Evolutionary conservation across 1,284 basidiomycete species (phyloP), one percentile per base, ranked within the genome.

Genomic region (Ustilago tritici): DNA sequence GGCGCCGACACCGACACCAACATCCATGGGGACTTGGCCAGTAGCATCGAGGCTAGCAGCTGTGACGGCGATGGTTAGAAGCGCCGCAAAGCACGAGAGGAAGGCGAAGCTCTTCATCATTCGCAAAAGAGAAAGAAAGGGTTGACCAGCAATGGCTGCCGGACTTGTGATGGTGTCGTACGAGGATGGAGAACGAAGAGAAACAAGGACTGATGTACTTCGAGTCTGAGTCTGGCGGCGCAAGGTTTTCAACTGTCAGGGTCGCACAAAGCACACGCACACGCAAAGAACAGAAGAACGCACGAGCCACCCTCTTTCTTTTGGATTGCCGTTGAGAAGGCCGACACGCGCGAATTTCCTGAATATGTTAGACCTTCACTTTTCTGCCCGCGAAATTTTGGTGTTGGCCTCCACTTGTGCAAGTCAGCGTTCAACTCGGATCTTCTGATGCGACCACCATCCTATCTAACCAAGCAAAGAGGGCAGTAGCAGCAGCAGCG

Each of bases 21-120:
- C 56, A 36, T 61, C 63, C 66, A 70, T 77, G 43, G 56, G 57
- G 52, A 78, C 40, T 34, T 78, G 71, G 38, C 40, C 61, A 52
- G 49, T 11, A 50, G 57, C 63, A 19, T 76, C 62, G 56, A 69
- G 43, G 4, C 40, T 65, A 38, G 69, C 74, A 40, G 69, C 65
- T 23, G 69, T 50, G 23, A 57, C 63, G 14, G 56, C 52, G 58
- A 61, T 49, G 41, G 65, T 43, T 11, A 76, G 65, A 53, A 69
- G 56, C 55, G 69, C 74, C 65, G 65, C 65, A 12, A 76, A 65
- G 69, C 61, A 67, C 41, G 69, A 65, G 54, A 72, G 60, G 59
- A 72, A 70, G 31, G 67, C 69, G 17, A 69, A n/a, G 32, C 68
- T 57, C 49, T 63, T 68, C 74, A 76, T 76, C 0, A 12, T 64